Base-by-base conservation (phyloP, 345 rosid genomes). In the Hypericum androsaemum region DNA sequence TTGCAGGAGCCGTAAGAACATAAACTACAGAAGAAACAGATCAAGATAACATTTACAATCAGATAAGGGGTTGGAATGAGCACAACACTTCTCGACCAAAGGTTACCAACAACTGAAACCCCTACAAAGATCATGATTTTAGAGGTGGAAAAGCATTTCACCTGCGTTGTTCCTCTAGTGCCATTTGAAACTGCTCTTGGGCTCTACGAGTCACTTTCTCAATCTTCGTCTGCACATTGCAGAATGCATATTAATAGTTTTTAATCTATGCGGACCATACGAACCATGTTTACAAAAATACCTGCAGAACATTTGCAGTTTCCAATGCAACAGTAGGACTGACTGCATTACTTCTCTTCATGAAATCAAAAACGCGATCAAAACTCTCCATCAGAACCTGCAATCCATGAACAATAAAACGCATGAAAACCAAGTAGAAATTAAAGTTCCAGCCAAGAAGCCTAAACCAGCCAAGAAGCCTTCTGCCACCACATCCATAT, bases 231-330 rank as follows among this genome's bases (percentile, higher is more conserved):
- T 92, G 78, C 55, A 64, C 52, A 61, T 53, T 39, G 46, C 58
- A 39, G 32, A 22, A 22, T 51, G 45, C 47, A 60, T 47, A 12
- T 12, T 57, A 65, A 64, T 46, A 65, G 51, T 61, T 61, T 38
- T 32, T 12, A 35, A 36, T 7, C 14, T 32, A 36, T 37, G n/a
- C 38, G 44, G 36, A 5, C 40, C 35, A n/a, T 6, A 42, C 10
- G 51, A 45, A 59, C 17, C 12, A 11, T 13, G 49, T 53, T 50
- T 58, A 73, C 61, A 71, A 54, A 60, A 54, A 67, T 83, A 92
- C 98, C 98, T 92, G 98, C 75, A 92, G 73, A 52, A 77, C 98
- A 74, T 88, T 77, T 47, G 98, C 96, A 67, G 98, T 92, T 77
- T 92, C 98, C 71, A 81, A 61, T 12, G 95, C 89, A 74, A 85